Base-by-base conservation (phyloP, 192 early-diverging fungal species). In the Podila minutissima region DNA sequence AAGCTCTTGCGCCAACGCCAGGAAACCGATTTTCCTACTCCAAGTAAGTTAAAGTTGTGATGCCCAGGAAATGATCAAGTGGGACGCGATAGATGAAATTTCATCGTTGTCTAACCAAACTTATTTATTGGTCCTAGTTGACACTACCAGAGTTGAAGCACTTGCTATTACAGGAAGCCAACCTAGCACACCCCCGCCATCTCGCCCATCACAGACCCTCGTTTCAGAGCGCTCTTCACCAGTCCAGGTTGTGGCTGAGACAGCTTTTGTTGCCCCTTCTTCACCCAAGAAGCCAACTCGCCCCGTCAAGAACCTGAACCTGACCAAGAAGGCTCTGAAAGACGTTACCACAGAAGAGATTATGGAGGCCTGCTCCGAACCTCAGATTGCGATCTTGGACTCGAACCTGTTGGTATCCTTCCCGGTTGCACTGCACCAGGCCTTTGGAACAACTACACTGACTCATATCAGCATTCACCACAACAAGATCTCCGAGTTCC, bases 401-500 rank as follows among this genome's bases (percentile, higher is more conserved):
- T 79, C 86, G 20, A 85, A 77, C 24, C 48, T 59, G 20, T 74
- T 90, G 28, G 71, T 78, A 2, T 26, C 22, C 10, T 81, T 75
- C 66, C 75, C 81, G 5, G 3, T 35, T 5, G 22, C 63, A 6
- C 74, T 87, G 24, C 62, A 74, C 12, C 59, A 72, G 26, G 59
- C 70, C 28, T 46, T 66, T 12, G 73, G 69, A 4, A 33, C 62
- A 5, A 59, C 60, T 37, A 87, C 83, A n/a, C 61, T 87, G 17
- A 84, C 83, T 17, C 77, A 86, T 26, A 64, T 89, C n/a, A 78
- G 67, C 22, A 72, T 91, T 24, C 77, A 88, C 38, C 82, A 84
- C 55, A 91, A 91, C 67, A 86, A 85, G 41, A 68, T 91, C 24
- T 59, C 72, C 7, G 66, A 67, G 7, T 87, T 91, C 60, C 77